A percentile compares a stretch with the other conserved stretches of the same genome.
These are phyloP conservation scores for Claviceps sp. DNA, from an alignment of 2,329 filamentous ascomycete genomes.

Conservation along the genomic window DNA sequence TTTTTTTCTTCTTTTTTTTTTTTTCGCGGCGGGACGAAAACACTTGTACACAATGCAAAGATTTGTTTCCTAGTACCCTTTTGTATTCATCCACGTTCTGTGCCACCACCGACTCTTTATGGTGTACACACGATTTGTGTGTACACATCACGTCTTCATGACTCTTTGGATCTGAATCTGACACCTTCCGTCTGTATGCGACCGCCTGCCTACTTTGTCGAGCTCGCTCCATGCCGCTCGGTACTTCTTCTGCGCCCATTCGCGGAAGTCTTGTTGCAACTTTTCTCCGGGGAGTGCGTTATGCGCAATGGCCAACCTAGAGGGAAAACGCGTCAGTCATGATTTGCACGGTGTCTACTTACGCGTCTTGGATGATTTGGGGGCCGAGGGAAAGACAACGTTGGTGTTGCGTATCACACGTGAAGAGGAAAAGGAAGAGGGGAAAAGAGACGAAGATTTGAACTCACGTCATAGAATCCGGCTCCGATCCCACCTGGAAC, in stretches of 20 bases:
- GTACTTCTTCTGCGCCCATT: constrained; percentile 59
- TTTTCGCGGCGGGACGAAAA: too few relatives aligned
- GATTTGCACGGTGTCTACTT: too few relatives aligned
- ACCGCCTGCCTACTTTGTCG: constrained; percentile 35
- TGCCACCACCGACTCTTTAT: constrained; percentile 8
- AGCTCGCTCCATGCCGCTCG: constrained; percentile 57
- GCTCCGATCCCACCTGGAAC: constrained; percentile 48
- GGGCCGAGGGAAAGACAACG: too few relatives aligned
- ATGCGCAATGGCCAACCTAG: constrained; percentile 60
- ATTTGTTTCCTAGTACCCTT: background rate
- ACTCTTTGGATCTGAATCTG: constrained; percentile 36
- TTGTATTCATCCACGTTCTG: background rate
- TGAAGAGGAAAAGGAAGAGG: background rate
- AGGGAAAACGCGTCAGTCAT: background rate
- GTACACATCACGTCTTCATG: constrained; percentile 32
- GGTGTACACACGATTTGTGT: background rate
- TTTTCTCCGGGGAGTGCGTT: constrained; percentile 55
- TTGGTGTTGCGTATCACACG: too few relatives aligned
- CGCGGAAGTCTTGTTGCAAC: constrained; percentile 56
- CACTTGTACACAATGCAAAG: too few relatives aligned
- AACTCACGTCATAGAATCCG: constrained; percentile 60
- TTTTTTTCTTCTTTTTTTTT: too few relatives aligned
- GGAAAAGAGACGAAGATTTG: background rate
- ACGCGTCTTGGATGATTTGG: too few relatives aligned
- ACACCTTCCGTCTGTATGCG: constrained; percentile 29